phyloP scores from a whole-genome alignment of 306 rosid species.

The Quercus agrifolia region DNA sequence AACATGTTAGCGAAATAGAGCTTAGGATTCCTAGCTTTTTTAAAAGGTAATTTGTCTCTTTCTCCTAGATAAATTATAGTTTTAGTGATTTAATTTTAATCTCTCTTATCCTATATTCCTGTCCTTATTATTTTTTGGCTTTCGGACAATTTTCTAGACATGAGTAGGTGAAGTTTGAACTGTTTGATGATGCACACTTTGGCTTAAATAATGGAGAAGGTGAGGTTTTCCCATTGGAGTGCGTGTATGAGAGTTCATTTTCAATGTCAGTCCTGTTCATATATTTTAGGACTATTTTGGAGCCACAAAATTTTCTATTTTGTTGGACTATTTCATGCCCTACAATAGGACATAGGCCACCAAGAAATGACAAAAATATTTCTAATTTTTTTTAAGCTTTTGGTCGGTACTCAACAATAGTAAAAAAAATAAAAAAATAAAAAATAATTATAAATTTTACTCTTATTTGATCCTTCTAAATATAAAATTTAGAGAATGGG shows the following conservation, averaged over 20 bases:
- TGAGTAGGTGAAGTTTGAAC: conserved; percentile 13
- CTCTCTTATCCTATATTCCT: conserved; percentile 28
- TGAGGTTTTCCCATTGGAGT: neutral
- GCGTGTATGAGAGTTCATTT: neutral
- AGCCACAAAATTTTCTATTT: neutral
- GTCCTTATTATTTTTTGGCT: conserved; percentile 19
- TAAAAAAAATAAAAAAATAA: neutral
- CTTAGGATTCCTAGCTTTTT: conserved; percentile 27
- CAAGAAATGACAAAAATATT: neutral
- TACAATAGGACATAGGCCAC: neutral
- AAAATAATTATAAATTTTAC: no score
- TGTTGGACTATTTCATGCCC: neutral
- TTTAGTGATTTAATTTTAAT: conserved; percentile 8
- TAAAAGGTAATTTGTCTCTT: conserved; percentile 4
- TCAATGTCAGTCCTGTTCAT: neutral
- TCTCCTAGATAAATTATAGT: neutral
- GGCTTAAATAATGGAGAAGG: conserved; percentile 3
- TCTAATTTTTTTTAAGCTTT: neutral
- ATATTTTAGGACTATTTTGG: neutral
- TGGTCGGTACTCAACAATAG: neutral
- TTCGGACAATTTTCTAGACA: conserved; percentile 11
- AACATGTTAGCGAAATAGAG: conserved; percentile 15
- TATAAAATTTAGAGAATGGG: no score
- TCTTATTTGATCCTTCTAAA: no score
- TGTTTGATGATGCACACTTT: conserved; percentile 17